phyloP scores from a whole-genome alignment of 208 protist species.

The Leptomonas pyrrhocoris region DNA sequence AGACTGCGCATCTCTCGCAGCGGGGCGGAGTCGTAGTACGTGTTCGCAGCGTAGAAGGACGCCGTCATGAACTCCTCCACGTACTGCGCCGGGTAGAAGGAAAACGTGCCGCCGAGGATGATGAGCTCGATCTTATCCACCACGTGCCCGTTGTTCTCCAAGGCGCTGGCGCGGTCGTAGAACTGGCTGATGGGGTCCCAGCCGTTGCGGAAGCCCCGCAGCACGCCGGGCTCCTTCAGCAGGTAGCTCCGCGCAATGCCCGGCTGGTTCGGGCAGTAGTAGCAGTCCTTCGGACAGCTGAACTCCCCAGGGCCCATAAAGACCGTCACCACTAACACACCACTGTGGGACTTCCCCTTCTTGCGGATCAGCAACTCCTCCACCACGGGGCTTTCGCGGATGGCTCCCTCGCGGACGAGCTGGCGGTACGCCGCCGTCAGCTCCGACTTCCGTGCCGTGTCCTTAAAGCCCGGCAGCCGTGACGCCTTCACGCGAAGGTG shows the following conservation, averaged over 20 bases:
- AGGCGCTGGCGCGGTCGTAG: conserved; percentile 87
- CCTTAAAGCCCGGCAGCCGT: conserved; percentile 77
- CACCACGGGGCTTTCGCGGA: conserved; percentile 43
- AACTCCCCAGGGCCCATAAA: conserved; percentile 93
- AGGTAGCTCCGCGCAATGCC: conserved; percentile 91
- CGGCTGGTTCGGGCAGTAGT: conserved; percentile 95
- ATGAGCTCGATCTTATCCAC: conserved; percentile 99
- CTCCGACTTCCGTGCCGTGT: conserved; percentile 89
- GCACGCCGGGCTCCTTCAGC: conserved; percentile 91
- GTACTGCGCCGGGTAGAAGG: conserved; percentile 97
- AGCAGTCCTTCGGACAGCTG: conserved; percentile 92
- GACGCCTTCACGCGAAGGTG: conserved; percentile 79
- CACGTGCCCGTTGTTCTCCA: conserved; percentile 93
- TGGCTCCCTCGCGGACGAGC: conserved; percentile 67
- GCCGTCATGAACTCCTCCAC: conserved; percentile 88
- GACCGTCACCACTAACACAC: conserved; percentile 93
- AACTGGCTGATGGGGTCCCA: conserved; percentile 93
- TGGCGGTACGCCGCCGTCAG: conserved; percentile 86
- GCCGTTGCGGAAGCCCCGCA: conserved; percentile 88
- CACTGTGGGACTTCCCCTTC: conserved; percentile 83
- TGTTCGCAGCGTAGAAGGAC: conserved; percentile 93
- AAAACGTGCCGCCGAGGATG: conserved; percentile 99
- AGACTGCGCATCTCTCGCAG: conserved; percentile 67
- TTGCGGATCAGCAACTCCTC: conserved; percentile 88
- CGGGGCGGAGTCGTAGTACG: conserved; percentile 71